A percentile compares a stretch with the other conserved stretches of the same genome.
phyloP scores from a whole-genome alignment of 192 early-diverging fungal genomes.

The Backusella tarrabulga region DNA sequence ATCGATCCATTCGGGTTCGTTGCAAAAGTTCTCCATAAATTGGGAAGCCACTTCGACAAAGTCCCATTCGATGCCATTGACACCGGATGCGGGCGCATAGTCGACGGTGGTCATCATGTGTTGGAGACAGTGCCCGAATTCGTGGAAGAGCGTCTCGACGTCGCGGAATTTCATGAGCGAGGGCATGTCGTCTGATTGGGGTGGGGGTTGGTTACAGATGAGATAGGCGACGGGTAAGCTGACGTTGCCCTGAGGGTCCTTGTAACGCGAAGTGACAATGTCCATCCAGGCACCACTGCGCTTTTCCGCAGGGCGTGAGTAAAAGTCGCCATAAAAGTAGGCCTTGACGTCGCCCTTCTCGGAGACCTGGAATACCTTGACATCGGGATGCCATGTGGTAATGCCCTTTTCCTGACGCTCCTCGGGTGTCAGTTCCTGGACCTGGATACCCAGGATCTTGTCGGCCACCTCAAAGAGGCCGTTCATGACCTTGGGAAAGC shows the following conservation, averaged over 20 bases:
- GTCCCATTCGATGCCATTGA: slow-evolving; percentile 66
- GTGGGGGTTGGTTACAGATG: slow-evolving; percentile 57
- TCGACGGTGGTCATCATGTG: slow-evolving; percentile 60
- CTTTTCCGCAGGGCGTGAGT: slow-evolving; percentile 54
- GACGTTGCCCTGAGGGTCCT: slow-evolving; percentile 34
- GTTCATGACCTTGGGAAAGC: slow-evolving; percentile 51
- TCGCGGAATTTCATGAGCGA: slow-evolving; percentile 60
- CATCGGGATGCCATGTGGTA: slow-evolving; percentile 55
- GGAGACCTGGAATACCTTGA: slow-evolving; percentile 52
- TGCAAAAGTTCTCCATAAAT: slow-evolving; percentile 66
- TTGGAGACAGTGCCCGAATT: slow-evolving; percentile 63
- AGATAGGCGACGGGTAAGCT: slow-evolving; percentile 57
- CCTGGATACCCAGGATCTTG: slow-evolving; percentile 48
- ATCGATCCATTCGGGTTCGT: slow-evolving; percentile 50
- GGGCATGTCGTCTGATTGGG: slow-evolving; percentile 36
- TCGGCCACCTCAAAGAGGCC: slow-evolving; percentile 54
- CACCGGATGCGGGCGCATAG: slow-evolving; percentile 56
- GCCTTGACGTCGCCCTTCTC: slow-evolving; percentile 45
- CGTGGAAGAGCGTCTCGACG: slow-evolving; percentile 62
- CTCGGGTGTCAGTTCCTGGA: slow-evolving; percentile 35
- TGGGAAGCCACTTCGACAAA: slow-evolving; percentile 62
- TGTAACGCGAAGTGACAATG: slow-evolving; percentile 46
- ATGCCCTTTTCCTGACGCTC: slow-evolving; percentile 38
- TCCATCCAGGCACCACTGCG: slow-evolving; percentile 62
- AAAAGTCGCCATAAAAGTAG: slow-evolving; percentile 65